phyloP scores from a whole-genome alignment of 352 stramenopile genomes.

The Globisporangium sylvaticum region DNA sequence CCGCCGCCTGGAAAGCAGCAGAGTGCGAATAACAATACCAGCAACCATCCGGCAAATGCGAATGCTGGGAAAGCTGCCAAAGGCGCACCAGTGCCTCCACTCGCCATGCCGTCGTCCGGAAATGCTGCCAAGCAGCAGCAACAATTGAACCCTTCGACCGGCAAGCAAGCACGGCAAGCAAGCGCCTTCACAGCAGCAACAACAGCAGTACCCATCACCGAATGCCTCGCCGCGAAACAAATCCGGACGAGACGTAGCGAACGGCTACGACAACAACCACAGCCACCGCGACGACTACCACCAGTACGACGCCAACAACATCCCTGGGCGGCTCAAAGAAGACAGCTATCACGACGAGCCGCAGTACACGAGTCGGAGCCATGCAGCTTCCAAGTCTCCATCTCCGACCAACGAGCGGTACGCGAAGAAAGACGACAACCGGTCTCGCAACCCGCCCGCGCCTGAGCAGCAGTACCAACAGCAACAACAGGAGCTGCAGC shows the following conservation, averaged over 20 bases:
- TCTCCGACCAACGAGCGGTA: conserved; percentile 12
- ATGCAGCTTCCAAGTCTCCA: neutral
- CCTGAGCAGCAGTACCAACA: neutral
- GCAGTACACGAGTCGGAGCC: conserved; percentile 7
- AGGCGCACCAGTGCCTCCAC: conserved; percentile 8
- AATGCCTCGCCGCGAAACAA: conserved; percentile 28
- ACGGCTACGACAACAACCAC: conserved; percentile 31
- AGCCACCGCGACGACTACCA: conserved; percentile 19
- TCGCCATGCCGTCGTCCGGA: conserved; percentile 1
- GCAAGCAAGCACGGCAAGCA: conserved; percentile 11
- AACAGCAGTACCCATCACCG: conserved; percentile 19
- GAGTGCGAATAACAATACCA: conserved; percentile 14
- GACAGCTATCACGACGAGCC: conserved; percentile 24
- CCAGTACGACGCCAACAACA: conserved; percentile 19
- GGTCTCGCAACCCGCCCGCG: neutral
- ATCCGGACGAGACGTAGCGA: conserved; percentile 25
- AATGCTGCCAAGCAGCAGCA: conserved; percentile 13
- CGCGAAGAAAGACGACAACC: neutral
- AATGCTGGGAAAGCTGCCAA: conserved; percentile 2
- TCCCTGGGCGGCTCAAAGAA: conserved; percentile 30
- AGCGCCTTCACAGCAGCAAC: neutral
- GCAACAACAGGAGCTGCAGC: conserved; percentile 2
- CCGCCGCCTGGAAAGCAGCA: conserved; percentile 13
- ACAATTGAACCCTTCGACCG: conserved; percentile 9
- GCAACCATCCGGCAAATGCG: neutral